phyloP scores from a whole-genome alignment of 257 asterid species.

The Solanum lycopersicoides region DNA sequence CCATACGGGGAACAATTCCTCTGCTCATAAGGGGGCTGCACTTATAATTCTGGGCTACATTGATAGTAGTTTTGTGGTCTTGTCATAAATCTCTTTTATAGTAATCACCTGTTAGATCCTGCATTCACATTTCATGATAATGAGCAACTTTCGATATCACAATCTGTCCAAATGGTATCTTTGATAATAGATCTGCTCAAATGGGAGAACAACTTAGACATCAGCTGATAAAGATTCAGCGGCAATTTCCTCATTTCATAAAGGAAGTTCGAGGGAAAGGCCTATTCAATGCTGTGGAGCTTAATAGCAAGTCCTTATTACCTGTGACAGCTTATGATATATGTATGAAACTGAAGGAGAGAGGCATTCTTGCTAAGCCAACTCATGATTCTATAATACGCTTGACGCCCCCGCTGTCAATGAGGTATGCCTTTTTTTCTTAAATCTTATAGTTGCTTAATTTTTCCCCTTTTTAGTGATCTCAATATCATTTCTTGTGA shows the following conservation, averaged over 20 bases:
- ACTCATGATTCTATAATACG: slow-evolving; percentile 82
- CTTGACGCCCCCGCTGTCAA: slow-evolving; percentile 80
- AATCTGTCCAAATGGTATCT: neutral
- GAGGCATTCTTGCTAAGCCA: slow-evolving; percentile 92
- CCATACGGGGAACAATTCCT: neutral
- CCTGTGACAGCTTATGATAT: slow-evolving; percentile 80
- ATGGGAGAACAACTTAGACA: slow-evolving; percentile 67
- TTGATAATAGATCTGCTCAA: slow-evolving; percentile 47
- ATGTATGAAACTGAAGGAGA: slow-evolving; percentile 83
- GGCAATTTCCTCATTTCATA: slow-evolving; percentile 50
- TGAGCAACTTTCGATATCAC: neutral
- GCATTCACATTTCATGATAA: neutral
- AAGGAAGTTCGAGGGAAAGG: slow-evolving; percentile 91
- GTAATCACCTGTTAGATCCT: neutral
- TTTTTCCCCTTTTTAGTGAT: neutral
- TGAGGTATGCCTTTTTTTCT: slow-evolving; percentile 35
- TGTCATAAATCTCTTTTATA: neutral
- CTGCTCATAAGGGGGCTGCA: neutral
- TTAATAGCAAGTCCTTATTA: slow-evolving; percentile 49
- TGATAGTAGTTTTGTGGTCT: neutral
- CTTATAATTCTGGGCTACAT: neutral
- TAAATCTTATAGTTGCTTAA: neutral
- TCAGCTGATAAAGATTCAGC: slow-evolving; percentile 51
- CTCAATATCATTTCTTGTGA: neutral
- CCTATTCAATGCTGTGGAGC: slow-evolving; percentile 85